These are phyloP conservation scores for Marasmius tenuissimus DNA, from an alignment of 1,284 basidiomycete genomes.

Conservation along the genomic window DNA sequence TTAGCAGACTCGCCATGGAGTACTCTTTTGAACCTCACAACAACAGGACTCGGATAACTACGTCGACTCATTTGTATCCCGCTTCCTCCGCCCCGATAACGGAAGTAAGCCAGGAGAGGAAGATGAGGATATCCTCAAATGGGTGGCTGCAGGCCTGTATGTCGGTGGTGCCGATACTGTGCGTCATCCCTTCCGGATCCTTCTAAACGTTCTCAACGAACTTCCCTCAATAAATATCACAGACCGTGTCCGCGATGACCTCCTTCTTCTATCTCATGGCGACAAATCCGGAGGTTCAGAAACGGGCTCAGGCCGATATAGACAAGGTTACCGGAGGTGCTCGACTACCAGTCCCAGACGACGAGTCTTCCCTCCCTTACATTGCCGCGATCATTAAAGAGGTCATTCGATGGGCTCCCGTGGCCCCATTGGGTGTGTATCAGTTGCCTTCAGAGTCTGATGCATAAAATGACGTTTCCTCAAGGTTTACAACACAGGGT, in stretches of 20 bases:
- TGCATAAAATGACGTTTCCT: background rate
- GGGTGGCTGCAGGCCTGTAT: conserved; percentile 34
- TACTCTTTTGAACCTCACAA: background rate
- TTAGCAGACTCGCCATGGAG: background rate
- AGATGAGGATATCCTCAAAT: conserved; percentile 31
- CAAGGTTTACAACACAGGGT: conserved; percentile 20
- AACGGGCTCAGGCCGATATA: conserved; percentile 31
- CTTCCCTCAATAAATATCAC: background rate
- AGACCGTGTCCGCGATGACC: conserved; percentile 43
- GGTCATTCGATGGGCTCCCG: conserved; percentile 34
- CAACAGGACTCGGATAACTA: conserved; percentile 29
- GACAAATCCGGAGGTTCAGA: conserved; percentile 36
- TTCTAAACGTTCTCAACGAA: background rate
- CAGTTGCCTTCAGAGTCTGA: too few relatives aligned
- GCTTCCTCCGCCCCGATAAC: conserved; percentile 27
- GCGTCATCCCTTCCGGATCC: background rate
- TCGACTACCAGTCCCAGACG: conserved; percentile 32
- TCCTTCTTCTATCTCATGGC: conserved; percentile 37
- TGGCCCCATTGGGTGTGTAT: conserved; percentile 26
- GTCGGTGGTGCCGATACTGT: conserved; percentile 49
- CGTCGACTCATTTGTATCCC: conserved; percentile 35
- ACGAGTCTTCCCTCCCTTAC: conserved; percentile 32
- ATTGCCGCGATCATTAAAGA: conserved; percentile 36
- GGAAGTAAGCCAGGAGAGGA: conserved; percentile 22
- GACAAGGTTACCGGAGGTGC: conserved; percentile 27